Evolutionary conservation across 306 rosid species (phyloP), one percentile per base, ranked within the genome.

Genomic region (Medicago lupulina): DNA sequence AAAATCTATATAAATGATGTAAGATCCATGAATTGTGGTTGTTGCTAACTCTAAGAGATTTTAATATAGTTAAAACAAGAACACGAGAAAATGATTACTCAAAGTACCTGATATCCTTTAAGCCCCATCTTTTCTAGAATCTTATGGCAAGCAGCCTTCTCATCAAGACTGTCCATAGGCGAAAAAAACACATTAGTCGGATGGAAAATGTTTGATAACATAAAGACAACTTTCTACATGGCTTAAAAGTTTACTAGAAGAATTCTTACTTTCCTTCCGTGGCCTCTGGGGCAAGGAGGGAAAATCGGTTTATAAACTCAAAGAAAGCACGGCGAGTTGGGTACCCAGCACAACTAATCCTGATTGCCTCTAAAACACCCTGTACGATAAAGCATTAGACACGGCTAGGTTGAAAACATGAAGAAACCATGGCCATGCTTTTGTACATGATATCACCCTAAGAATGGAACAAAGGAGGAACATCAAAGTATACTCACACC

Each of bases 311-410:
- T 50, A 82, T 75, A 82, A 96, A 96, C 80, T 96, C 98, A 78
- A 89, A 92, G 81, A 96, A 96, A 31, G 97, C 86, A 43, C 88
- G 93, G 31, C 99, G 91, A 43, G 99, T 96, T 84, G 99, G 99
- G 81, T 92, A 96, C 83, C 99, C 99, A 67, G 99, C 99, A 79
- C 97, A 90, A 81, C 99, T 96, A 72, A 96, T 96, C 88, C 99
- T 90, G 86, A 96, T 96, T 67, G 99, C 99, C 86, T 96, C 99
- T 70, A 96, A 82, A 86, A 96, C 99, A 90, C 99, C 99, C 99
- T 96, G 86, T 71, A 79, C 23, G 64, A 46, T 59, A 31, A 82
- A 83, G 38, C 40, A 73, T 80, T 77, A 81, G 71, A 75, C 23
- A 50, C 63, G 57, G 31, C 78, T 64, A 67, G 58, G 57, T 9